Evolutionary conservation across 2,329 filamentous ascomycete genomes (phyloP).

Genomic region (Trichoderma sp.): DNA sequence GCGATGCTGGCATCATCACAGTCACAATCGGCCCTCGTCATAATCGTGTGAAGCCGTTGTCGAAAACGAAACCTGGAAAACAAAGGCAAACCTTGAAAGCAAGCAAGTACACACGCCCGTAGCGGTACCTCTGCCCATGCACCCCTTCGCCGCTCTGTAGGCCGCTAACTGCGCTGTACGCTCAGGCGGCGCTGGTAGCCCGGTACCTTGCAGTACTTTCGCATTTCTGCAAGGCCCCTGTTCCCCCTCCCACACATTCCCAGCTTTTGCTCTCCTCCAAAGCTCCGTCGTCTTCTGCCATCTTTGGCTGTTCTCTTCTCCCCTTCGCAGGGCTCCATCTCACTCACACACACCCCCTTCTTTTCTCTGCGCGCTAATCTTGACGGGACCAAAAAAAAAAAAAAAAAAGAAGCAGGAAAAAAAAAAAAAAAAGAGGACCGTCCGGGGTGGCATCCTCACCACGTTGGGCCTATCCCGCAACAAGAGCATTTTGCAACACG

Average conservation of each 20-base stretch:
- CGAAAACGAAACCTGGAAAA: background rate
- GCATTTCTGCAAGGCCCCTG: conserved; percentile 1
- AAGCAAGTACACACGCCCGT: background rate
- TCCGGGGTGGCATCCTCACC: conserved; percentile 9
- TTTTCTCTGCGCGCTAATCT: conserved; percentile 18
- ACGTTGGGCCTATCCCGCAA: background rate
- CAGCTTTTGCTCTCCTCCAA: conserved; percentile 1
- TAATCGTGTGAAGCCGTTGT: background rate
- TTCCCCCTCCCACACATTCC: conserved; percentile 10
- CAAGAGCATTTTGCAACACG: conserved; percentile 12
- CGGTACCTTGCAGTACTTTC: conserved; percentile 13
- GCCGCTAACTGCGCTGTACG: background rate
- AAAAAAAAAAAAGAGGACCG: background rate
- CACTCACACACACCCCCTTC: conserved; percentile 1
- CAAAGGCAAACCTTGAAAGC: background rate
- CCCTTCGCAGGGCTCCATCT: conserved; percentile 2
- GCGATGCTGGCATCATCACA: background rate
- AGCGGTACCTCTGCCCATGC: background rate
- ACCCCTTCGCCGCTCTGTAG: background rate
- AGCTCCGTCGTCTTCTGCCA: background rate
- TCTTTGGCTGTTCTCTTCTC: background rate
- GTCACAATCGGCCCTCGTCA: background rate
- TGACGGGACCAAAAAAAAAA: background rate
- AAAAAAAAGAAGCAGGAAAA: background rate
- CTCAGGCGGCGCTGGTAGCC: background rate